Conservation (phyloP, 257 asterid species). For the Solanum dulcamara region DNA sequence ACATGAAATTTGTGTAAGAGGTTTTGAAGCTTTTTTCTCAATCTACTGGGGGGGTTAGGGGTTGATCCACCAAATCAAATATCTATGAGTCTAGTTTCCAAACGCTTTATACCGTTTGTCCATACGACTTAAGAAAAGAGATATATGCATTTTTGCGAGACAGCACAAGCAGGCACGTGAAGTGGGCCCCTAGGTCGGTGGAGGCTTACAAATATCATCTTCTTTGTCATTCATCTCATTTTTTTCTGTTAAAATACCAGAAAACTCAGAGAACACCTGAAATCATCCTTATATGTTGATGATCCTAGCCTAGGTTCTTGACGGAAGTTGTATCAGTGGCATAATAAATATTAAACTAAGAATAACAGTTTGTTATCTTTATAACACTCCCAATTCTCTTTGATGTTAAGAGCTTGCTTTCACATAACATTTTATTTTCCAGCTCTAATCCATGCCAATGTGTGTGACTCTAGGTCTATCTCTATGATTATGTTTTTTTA, state of each 20-base stretch:
- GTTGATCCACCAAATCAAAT: background rate
- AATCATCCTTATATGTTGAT: background rate
- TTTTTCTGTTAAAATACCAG: background rate
- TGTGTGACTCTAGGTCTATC: too few species aligned
- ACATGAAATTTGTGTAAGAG: too few species aligned
- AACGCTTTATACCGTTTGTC: background rate
- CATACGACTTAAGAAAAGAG: background rate
- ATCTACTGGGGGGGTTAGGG: background rate
- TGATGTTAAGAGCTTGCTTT: too few species aligned
- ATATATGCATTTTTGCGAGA: background rate
- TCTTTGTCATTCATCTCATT: too few species aligned
- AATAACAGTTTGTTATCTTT: too few species aligned
- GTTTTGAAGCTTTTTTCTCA: too few species aligned
- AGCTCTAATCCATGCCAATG: too few species aligned
- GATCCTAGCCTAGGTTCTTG: background rate
- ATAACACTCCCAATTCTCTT: too few species aligned
- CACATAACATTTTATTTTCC: too few species aligned
- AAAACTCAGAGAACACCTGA: background rate
- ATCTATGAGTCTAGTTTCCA: background rate
- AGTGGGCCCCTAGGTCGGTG: background rate
- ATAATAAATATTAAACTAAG: too few species aligned
- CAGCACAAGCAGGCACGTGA: background rate
- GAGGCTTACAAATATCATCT: background rate
- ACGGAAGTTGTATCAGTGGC: too few species aligned
- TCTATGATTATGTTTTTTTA: too few species aligned